Evolutionary conservation across 352 stramenopile species (phyloP), one percentile per base, ranked within the genome.

Genomic region (Albugo laibachii): DNA sequence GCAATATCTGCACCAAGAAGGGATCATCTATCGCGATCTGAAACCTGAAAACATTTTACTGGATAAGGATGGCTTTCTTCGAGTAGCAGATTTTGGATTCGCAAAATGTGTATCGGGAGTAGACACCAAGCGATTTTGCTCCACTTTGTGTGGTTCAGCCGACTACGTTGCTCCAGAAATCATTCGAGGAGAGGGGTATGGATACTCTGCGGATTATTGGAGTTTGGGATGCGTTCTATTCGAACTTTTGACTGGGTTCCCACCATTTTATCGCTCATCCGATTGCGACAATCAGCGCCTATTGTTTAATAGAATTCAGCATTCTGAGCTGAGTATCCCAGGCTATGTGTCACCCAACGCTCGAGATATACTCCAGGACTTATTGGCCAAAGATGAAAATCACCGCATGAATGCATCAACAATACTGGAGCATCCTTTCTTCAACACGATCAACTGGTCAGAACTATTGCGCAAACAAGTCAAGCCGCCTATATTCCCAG

Each of bases 251-350:
- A 92, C 73, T 10, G 79, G 79, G 11, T 85, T 81, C 43, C 76
- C 79, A 40, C 79, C 79, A 21, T 99, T 98, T 57, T 43, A 43
- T 8, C 24, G 24, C 8, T 31, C 24, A 10, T 31, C 24, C 24
- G 19, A 24, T 43, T 35, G 43, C 10, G 43, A 58, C n/a, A 69
- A 84, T 53, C 80, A 94, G 11, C 79, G 94, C 41, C 63, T 86
- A 50, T 69, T 99, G 24, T 99, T 98, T 57, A 80, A 92, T 51
- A 98, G 97, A 63, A 99, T 99, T 52, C 71, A 92, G 44, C 74
- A 79, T 36, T 75, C 75, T 15, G 69, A 95, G 31, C 73, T 97
- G 10, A 69, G 65, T 20, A 98, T 97, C 61, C 93, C 92, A n/a
- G 63, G 59, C 21, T 81, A 95, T 52, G 71, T 97, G 31, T 87